Percentiles rank a stretch among this genome's conserved stretches.
These are phyloP conservation scores for Tolypocladium ophioglossoides DNA, from an alignment of 2,329 filamentous ascomycete species.

Conservation along the genomic window DNA sequence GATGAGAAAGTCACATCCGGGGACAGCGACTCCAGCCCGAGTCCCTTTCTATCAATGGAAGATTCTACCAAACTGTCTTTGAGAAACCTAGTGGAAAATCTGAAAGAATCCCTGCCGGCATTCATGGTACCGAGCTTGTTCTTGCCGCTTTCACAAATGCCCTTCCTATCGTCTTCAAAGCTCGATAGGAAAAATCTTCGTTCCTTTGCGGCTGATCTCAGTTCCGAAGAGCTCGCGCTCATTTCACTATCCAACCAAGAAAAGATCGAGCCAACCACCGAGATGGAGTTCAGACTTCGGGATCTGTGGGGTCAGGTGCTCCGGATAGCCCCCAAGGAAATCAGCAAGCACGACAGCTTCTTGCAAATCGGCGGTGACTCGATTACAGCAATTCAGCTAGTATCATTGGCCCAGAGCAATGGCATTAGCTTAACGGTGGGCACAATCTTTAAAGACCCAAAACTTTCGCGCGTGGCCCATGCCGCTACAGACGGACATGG, in stretches of 20 bases:
- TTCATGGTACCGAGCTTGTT: no score
- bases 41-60: no score
- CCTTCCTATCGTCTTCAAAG: no score
- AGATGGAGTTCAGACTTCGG: background rate
- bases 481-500: background rate
- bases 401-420: background rate
- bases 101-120: no score
- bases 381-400: background rate
- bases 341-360: background rate
- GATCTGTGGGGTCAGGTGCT: background rate
- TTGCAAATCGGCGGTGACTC: background rate
- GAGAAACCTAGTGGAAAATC: no score
- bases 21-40: no score
- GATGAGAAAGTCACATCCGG: no score
- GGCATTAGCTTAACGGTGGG: background rate
- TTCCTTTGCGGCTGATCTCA: background rate
- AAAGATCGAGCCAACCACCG: background rate
- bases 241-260: background rate
- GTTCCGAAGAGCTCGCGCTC: background rate
- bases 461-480: background rate
- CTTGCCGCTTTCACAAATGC: no score
- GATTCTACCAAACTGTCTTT: no score
- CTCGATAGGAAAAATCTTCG: no score
- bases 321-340: background rate
- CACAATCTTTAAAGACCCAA: background rate